phyloP scores from a whole-genome alignment of 1,284 basidiomycete species.

The Abortiporus biennis region DNA sequence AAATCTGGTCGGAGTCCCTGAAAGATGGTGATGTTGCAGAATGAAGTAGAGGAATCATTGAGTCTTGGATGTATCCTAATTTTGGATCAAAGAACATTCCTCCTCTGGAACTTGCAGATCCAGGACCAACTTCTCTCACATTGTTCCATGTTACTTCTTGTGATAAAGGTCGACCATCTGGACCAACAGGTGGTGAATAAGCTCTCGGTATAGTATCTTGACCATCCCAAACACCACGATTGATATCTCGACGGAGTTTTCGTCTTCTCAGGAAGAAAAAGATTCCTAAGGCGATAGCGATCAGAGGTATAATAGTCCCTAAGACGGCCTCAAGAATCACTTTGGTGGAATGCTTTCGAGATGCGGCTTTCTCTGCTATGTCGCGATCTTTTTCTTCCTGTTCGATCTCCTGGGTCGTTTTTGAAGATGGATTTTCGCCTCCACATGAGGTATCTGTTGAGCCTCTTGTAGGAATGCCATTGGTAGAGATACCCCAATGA shows the following conservation, averaged over 20 bases:
- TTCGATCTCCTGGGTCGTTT: constrained; percentile 13
- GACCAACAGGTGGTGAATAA: constrained; percentile 8
- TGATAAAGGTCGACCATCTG: background rate
- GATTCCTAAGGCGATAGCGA: constrained; percentile 12
- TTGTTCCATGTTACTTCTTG: background rate
- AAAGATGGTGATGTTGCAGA: too few species aligned
- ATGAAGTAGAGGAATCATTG: too few species aligned
- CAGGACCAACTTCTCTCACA: too few species aligned
- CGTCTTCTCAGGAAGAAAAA: constrained; percentile 15
- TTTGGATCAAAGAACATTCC: too few species aligned
- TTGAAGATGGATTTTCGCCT: constrained; percentile 14
- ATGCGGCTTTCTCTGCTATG: background rate
- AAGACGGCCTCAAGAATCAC: constrained; percentile 17
- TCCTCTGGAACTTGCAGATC: too few species aligned
- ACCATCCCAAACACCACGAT: constrained; percentile 10
- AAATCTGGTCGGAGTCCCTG: background rate
- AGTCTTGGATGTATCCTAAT: too few species aligned
- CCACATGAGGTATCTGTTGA: constrained; percentile 1
- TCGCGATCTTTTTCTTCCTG: background rate
- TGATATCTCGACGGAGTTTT: constrained; percentile 1
- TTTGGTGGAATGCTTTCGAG: constrained; percentile 11
- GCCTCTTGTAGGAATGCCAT: constrained; percentile 1
- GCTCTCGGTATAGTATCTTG: constrained; percentile 16
- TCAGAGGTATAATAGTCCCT: constrained; percentile 18
- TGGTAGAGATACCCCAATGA: constrained; percentile 7